These are phyloP conservation scores for Exophiala sideris DNA, from an alignment of 2,329 filamentous ascomycete genomes.

Conservation along the genomic window DNA sequence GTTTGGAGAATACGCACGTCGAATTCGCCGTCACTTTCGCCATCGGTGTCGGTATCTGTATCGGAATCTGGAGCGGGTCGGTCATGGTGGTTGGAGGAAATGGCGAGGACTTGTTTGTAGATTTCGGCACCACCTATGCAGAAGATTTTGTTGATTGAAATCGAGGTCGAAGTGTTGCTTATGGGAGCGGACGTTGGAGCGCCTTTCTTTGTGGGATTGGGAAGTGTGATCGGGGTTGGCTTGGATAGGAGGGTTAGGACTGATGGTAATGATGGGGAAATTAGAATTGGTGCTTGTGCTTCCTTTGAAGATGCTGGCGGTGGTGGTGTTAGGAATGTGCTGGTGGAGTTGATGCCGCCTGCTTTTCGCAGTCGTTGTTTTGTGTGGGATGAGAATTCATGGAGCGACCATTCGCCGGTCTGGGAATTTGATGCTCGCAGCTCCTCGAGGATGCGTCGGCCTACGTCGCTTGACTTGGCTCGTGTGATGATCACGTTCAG, in stretches of 20 bases:
- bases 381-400: background rate
- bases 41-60: constrained; percentile 9
- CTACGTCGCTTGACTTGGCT: constrained; percentile 33
- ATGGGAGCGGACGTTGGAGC: constrained; percentile 20
- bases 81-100: constrained; percentile 4
- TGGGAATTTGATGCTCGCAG: constrained; percentile 32
- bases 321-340: constrained; percentile 15
- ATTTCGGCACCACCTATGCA: constrained; percentile 89
- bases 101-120: constrained; percentile 66
- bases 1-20: constrained; percentile 32
- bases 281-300: constrained; percentile 16
- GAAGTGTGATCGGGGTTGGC: background rate
- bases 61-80: background rate
- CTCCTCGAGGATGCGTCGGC: constrained; percentile 35
- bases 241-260: constrained; percentile 17
- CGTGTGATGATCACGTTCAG: constrained; percentile 76
- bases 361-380: background rate
- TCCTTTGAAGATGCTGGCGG: constrained; percentile 8
- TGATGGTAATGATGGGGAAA: constrained; percentile 15
- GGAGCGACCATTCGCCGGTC: constrained; percentile 7
- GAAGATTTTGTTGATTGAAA: constrained; percentile 60
- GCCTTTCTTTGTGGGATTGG: constrained; percentile 11
- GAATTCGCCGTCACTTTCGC: constrained; percentile 8
- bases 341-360: background rate
- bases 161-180: constrained; percentile 14